phyloP scores from a whole-genome alignment of 768 basidiomycete genomes.

The Calocybe gangraenosa region DNA sequence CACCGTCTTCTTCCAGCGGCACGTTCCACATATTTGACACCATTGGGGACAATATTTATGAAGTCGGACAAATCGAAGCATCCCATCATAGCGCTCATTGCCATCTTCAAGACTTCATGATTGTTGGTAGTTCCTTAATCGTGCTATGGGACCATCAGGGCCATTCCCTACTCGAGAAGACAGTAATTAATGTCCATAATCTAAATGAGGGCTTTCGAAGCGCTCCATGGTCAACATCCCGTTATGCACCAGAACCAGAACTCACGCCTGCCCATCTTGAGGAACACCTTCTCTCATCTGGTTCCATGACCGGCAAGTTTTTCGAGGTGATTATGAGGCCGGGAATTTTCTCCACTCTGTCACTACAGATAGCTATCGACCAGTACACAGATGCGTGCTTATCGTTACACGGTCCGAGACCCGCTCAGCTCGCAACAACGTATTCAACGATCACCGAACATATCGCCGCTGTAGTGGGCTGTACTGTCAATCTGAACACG shows the following conservation, averaged over 20 bases:
- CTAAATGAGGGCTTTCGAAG: conserved; percentile 26
- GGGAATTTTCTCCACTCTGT: conserved; percentile 80
- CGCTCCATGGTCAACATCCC: conserved; percentile 49
- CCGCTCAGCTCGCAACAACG: conserved; percentile 53
- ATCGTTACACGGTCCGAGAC: conserved; percentile 53
- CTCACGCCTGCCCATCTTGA: conserved; percentile 87
- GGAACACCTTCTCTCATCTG: conserved; percentile 67
- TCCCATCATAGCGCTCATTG: conserved; percentile 59
- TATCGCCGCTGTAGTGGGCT: conserved; percentile 82
- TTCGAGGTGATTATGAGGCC: conserved; percentile 82
- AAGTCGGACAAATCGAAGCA: conserved; percentile 55
- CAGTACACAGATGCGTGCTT: conserved; percentile 76
- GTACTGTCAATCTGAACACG: conserved; percentile 68
- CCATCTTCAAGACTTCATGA: conserved; percentile 73
- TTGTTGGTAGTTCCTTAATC: conserved; percentile 54
- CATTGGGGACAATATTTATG: conserved; percentile 53
- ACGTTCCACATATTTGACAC: conserved; percentile 66
- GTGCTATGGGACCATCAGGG: conserved; percentile 82
- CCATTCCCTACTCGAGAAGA: conserved; percentile 62
- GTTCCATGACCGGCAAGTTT: conserved; percentile 75
- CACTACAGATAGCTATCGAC: conserved; percentile 76
- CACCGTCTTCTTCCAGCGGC: conserved; percentile 68
- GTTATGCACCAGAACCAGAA: conserved; percentile 68
- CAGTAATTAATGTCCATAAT: conserved; percentile 38
- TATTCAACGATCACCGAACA: conserved; percentile 71